Conservation (phyloP, 1,284 basidiomycete genomes). For the Volvariella volvacea region DNA sequence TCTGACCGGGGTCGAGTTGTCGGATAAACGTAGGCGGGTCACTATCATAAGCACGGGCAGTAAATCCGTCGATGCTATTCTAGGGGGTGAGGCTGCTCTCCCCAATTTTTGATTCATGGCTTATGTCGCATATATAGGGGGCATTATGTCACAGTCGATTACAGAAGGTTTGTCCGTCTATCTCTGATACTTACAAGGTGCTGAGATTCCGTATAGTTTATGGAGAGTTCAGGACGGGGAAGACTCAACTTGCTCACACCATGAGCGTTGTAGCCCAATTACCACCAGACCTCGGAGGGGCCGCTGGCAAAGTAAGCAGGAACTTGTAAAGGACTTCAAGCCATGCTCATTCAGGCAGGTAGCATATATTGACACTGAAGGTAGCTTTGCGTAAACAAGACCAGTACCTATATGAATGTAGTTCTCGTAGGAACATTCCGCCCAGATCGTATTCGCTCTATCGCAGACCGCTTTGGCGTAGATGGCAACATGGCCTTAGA, state of each 20-base stretch:
- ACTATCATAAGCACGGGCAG: constrained; percentile 82
- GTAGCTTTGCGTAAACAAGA: constrained; percentile 24
- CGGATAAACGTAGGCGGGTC: constrained; percentile 78
- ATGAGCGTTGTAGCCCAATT: constrained; percentile 87
- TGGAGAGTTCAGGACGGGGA: constrained; percentile 78
- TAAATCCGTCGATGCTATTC: constrained; percentile 82
- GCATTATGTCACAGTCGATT: constrained; percentile 85
- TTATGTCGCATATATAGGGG: constrained; percentile 40
- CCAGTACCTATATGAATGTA: not conserved
- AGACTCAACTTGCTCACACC: constrained; percentile 90
- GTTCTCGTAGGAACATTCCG: constrained; percentile 73
- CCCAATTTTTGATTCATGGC: constrained; percentile 1
- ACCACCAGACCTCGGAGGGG: constrained; percentile 85
- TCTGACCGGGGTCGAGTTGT: constrained; percentile 82
- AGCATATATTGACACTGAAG: constrained; percentile 92
- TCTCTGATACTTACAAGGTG: not conserved
- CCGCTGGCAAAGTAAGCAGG: constrained; percentile 67
- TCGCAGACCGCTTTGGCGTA: constrained; percentile 88
- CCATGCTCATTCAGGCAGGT: constrained; percentile 39
- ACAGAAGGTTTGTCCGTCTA: constrained; percentile 60
- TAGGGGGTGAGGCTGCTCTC: constrained; percentile 56
- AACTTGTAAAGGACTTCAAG: not conserved
- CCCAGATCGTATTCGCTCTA: constrained; percentile 82
- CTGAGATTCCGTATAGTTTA: constrained; percentile 47
- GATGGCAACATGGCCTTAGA: constrained; percentile 83